Evolutionary conservation across 2,329 filamentous ascomycete species (phyloP), one percentile per base, ranked within the genome.

Genomic region (Ascochyta pisi): DNA sequence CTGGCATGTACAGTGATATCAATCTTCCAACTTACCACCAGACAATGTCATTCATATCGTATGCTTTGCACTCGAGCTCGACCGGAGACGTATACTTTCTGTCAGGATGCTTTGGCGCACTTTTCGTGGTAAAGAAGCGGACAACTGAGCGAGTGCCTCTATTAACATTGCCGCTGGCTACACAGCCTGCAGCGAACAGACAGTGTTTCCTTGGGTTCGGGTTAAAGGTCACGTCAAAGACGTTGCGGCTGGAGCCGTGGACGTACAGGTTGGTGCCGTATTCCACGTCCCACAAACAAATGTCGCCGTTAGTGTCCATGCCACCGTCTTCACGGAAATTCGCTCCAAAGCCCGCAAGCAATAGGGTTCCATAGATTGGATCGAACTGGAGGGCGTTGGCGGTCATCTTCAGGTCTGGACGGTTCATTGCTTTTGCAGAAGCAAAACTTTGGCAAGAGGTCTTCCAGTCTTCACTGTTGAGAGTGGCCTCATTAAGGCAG

Each of bases 181-280:
- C 78, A 52, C 79, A 82, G 1, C 81, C 86, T 2, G 83, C 81
- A 10, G 81, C 83, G 63, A 88, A 86, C 3, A 77, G 65, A 5
- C 80, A 66, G 7, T 60, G 73, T 4, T 15, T n/a, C 24, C 51
- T 55, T 10, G 64, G 54, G 10, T 53, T 58, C 0, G 82, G 80
- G 62, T 86, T 84, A 80, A 85, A 88, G 1, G 82, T 77, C 2
- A 83, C 73, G 60, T 87, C 84, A 62, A 86, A 87, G 0, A 87
- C 79, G 54, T 83, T 84, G 33, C 81, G 80, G 1, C 80, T 79
- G 15, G 78, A 77, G 1, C 80, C 79, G 10, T 73, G 69, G 0
- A 86, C 67, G n/a, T 72, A 62, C 1, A 83, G 60, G 23, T 75
- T 64, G 9, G 69, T 62, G 3, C 75, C 70, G 31, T 80, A 77